phyloP scores from a whole-genome alignment of 2,329 filamentous ascomycete genomes.

The Neonectria sp. region DNA sequence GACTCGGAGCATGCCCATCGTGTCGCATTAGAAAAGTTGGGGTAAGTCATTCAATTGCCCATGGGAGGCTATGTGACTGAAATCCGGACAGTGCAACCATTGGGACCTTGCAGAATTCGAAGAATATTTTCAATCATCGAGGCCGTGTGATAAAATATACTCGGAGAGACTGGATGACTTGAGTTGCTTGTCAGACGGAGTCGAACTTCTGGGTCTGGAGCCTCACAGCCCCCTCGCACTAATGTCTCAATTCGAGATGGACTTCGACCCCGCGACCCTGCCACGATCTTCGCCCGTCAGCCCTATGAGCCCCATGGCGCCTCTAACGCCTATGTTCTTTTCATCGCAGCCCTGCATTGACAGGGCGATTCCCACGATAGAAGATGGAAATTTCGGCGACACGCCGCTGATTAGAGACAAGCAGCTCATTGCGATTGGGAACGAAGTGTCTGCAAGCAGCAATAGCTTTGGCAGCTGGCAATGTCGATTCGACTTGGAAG shows the following conservation, averaged over 20 bases:
- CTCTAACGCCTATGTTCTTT: not conserved
- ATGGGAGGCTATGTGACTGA: not conserved
- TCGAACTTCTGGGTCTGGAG: not conserved
- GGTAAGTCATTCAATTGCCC: constrained; percentile 8
- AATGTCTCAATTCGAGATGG: not conserved
- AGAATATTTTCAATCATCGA: constrained; percentile 17
- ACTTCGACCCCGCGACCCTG: not conserved
- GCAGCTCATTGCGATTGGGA: constrained; percentile 25
- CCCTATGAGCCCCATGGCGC: constrained; percentile 3
- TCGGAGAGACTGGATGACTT: not conserved
- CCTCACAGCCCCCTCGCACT: not conserved
- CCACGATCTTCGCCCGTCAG: not conserved
- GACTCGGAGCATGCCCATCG: constrained; percentile 22
- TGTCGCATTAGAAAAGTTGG: constrained; percentile 24
- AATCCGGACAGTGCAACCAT: constrained; percentile 21
- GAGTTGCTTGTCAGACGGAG: not conserved
- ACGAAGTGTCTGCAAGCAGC: not conserved
- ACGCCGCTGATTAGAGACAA: constrained; percentile 12
- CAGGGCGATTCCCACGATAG: not conserved
- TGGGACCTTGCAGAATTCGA: constrained; percentile 33
- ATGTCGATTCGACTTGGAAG: constrained; percentile 8
- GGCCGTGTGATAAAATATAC: not conserved
- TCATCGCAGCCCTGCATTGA: not conserved
- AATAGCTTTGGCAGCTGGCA: constrained; percentile 18
- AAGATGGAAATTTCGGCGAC: not conserved